Percentiles rank a stretch among this genome's conserved stretches.
These are phyloP conservation scores for Luvunga scandens DNA, from an alignment of 345 rosid genomes.

Conservation along the genomic window DNA sequence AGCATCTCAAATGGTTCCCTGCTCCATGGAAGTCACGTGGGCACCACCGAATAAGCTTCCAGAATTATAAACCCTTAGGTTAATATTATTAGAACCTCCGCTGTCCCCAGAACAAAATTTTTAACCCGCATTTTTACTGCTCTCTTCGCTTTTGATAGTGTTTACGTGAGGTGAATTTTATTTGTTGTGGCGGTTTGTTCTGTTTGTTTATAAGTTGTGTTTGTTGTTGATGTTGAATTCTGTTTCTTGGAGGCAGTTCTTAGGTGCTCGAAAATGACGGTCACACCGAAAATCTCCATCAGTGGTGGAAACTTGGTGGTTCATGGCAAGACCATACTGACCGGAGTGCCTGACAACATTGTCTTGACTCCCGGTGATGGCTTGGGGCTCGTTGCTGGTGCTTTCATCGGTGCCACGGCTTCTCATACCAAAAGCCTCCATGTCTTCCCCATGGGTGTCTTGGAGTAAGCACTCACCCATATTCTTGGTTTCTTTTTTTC, in stretches of 20 bases:
- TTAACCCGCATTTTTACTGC: neutral
- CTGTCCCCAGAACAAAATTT: neutral
- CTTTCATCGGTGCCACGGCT: slow-evolving; percentile 86
- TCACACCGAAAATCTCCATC: slow-evolving; percentile 70
- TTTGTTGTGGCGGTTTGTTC: neutral
- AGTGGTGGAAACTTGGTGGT: slow-evolving; percentile 80
- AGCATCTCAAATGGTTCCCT: slow-evolving; percentile 20
- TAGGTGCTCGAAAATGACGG: slow-evolving; percentile 60
- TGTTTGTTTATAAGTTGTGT: neutral
- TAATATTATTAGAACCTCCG: slow-evolving; percentile 1
- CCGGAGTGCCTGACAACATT: slow-evolving; percentile 82
- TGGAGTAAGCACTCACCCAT: slow-evolving; percentile 52
- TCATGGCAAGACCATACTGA: slow-evolving; percentile 86
- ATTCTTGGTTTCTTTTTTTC: neutral
- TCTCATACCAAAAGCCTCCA: slow-evolving; percentile 81
- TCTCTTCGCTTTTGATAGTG: neutral
- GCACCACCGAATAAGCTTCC: slow-evolving; percentile 8
- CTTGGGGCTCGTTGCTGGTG: slow-evolving; percentile 61
- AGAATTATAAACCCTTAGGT: slow-evolving; percentile 19
- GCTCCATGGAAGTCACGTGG: slow-evolving; percentile 19
- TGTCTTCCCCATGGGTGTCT: slow-evolving; percentile 80
- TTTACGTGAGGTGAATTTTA: neutral
- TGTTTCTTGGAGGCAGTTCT: slow-evolving; percentile 8
- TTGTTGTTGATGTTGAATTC: neutral
- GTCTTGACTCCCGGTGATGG: slow-evolving; percentile 70